Base-by-base conservation (phyloP, 2,329 filamentous ascomycete genomes). In the Neurospora sp. region DNA sequence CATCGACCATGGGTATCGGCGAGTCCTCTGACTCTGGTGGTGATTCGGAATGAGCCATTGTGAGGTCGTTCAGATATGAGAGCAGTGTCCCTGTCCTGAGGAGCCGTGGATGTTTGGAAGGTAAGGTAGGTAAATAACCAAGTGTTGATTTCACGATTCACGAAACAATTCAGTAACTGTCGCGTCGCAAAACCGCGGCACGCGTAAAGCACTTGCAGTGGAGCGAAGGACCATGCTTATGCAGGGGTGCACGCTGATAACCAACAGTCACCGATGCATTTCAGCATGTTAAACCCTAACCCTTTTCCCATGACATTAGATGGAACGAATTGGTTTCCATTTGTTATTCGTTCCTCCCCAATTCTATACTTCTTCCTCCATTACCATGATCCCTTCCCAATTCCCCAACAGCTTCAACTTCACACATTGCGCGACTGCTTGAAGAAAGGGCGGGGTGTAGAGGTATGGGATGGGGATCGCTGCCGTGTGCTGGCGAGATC, bases 121-220 rank as follows among this genome's bases (percentile, higher is more conserved):
- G n/a, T 33, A 38, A 38, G 38, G n/a, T 33, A 38, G 38, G 28
- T 40, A 38, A 38, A 17, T 9, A 28, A 38, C 38, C 23, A 39
- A 39, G 13, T 43, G 69, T 43, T 66, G 69, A 13, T 42, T 66
- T 62, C 13, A 36, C 52, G 23, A 62, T 62, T 62, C 13, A 62
- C 28, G 15, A 17, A 62, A 36, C 3, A 36, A 62, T 62, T 13
- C 17, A 23, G 13, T 2, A 15, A 58, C 8, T 1, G 71, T 71
- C 71, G 70, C 71, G 71, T 73, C 68, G 46, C 9, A 28, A 58
- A 46, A 62, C 17, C 72, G 71, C 70, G 68, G 68, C 43, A 69
- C 72, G 71, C 71, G 72, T 72, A 72, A 71, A 73, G 71, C 68
- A 62, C 46, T 36, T 62, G 42, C 52, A 36, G 52, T 62, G 52